Percentiles rank a stretch among this genome's conserved stretches.
These are phyloP conservation scores for Penicillium concentricum DNA, from an alignment of 2,329 filamentous ascomycete species.

Conservation along the genomic window DNA sequence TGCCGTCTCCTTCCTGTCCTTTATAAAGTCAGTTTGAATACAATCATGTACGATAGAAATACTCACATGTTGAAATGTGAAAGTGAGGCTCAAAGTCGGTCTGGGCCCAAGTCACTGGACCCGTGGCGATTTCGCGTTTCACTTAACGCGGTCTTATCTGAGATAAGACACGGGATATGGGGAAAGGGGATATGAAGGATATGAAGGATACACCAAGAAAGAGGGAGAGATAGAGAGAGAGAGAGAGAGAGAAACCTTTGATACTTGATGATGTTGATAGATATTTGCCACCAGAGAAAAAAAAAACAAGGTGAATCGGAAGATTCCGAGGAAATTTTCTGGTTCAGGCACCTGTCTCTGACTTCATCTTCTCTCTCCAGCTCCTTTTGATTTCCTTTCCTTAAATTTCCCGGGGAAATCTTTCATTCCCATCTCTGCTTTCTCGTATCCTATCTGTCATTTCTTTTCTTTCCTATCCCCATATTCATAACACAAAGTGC, in stretches of 20 bases:
- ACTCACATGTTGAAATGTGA: neutral
- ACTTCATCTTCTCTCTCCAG: constrained; percentile 7
- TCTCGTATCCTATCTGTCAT: neutral
- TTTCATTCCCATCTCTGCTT: neutral
- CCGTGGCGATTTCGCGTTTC: constrained; percentile 43
- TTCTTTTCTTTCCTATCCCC: neutral
- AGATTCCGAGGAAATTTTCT: constrained; percentile 20
- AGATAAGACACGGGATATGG: constrained; percentile 4
- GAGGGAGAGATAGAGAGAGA: neutral
- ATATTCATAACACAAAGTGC: neutral
- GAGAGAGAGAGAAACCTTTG: neutral
- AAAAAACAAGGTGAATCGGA: neutral
- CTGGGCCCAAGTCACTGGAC: constrained; percentile 28
- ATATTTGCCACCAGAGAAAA: neutral
- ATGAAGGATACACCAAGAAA: neutral
- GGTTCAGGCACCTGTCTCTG: constrained; percentile 22
- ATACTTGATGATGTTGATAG: neutral
- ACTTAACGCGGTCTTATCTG: constrained; percentile 40
- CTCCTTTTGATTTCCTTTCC: neutral
- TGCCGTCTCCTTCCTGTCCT: constrained; percentile 32
- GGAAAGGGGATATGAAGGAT: neutral
- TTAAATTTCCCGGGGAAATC: neutral
- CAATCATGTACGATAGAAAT: neutral
- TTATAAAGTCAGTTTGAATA: constrained; percentile 11
- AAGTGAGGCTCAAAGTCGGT: neutral